Evolutionary conservation across 768 basidiomycete species (phyloP).

Genomic region (Cubamyces lactineus): DNA sequence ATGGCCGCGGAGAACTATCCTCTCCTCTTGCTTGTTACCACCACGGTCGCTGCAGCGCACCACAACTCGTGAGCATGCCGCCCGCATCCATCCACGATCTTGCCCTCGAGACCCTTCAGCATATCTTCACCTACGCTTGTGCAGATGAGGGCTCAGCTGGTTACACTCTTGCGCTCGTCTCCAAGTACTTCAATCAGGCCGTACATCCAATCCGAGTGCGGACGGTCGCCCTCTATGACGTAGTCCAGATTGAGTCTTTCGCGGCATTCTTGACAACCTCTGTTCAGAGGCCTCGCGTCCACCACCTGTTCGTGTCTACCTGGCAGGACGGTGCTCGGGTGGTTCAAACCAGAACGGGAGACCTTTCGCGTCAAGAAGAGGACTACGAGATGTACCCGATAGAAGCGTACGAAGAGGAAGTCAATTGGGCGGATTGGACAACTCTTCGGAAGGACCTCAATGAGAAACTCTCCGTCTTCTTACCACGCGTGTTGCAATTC

Average conservation of each 20-base stretch:
- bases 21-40: neutral
- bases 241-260: constrained; percentile 20
- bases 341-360: neutral
- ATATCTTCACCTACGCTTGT: constrained; percentile 33
- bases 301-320: constrained; percentile 3
- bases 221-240: constrained; percentile 30
- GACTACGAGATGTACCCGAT: too few relatives aligned
- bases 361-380: too few relatives aligned
- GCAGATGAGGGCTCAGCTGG: constrained; percentile 34
- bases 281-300: neutral
- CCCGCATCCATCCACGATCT: constrained; percentile 5
- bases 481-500: neutral
- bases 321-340: constrained; percentile 1
- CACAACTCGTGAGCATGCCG: neutral
- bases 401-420: too few relatives aligned
- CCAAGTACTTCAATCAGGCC: constrained; percentile 30
- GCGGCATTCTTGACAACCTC: neutral
- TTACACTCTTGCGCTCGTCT: constrained; percentile 34
- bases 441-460: neutral
- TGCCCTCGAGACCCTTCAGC: constrained; percentile 32
- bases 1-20: neutral
- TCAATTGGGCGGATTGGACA: too few relatives aligned
- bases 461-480: neutral
- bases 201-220: constrained; percentile 29
- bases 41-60: neutral